Evolutionary conservation across 768 basidiomycete genomes (phyloP).

Genomic region (Trametes cubensis): DNA sequence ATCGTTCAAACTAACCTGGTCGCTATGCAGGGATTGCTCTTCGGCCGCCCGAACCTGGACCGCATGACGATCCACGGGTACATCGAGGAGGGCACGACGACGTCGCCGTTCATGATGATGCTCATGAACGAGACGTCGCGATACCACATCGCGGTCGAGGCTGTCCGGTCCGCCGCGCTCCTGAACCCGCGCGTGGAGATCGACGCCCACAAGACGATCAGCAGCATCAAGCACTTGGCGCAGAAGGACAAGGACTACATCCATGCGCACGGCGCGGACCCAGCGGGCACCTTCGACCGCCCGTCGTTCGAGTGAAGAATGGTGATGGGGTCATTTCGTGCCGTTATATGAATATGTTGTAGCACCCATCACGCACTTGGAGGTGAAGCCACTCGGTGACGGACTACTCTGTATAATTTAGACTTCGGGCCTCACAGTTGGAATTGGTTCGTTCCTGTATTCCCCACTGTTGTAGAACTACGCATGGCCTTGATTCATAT

Average conservation of each 20-base stretch:
- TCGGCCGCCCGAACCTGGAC: conserved; percentile 52
- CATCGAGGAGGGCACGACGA: conserved; percentile 77
- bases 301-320: conserved; percentile 24
- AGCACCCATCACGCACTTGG: too few relatives aligned
- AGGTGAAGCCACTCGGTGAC: too few relatives aligned
- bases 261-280: conserved; percentile 51
- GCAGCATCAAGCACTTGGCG: conserved; percentile 60
- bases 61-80: conserved; percentile 65
- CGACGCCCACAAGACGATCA: conserved; percentile 58
- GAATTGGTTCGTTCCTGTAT: too few relatives aligned
- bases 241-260: conserved; percentile 67
- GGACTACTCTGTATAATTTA: too few relatives aligned
- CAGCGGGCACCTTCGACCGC: conserved; percentile 25
- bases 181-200: conserved; percentile 58
- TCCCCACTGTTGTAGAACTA: too few relatives aligned
- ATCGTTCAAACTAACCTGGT: too few relatives aligned
- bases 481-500: too few relatives aligned
- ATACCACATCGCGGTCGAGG: conserved; percentile 64
- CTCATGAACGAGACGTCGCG: conserved; percentile 68
- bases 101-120: conserved; percentile 89
- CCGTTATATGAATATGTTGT: too few relatives aligned
- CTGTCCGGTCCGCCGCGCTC: conserved; percentile 56
- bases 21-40: conserved; percentile 47
- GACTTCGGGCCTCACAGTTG: too few relatives aligned
- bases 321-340: too few relatives aligned